phyloP scores from a whole-genome alignment of 2,329 filamentous ascomycete species.

The Ceratocystis cubensis region DNA sequence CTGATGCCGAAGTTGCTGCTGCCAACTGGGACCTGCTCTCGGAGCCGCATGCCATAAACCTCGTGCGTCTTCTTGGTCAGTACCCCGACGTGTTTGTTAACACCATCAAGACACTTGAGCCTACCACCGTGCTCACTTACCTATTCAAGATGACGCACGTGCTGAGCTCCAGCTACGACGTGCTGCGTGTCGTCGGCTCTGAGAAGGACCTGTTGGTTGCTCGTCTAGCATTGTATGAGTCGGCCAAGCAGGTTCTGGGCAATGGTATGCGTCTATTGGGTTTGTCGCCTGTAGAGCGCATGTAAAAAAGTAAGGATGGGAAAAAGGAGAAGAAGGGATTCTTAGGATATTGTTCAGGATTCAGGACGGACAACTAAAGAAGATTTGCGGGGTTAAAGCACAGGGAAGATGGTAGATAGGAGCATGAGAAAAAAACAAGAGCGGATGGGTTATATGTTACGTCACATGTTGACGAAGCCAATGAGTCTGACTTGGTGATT shows the following conservation, averaged over 20 bases:
- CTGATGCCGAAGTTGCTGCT: constrained; percentile 43
- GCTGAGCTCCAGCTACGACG: constrained; percentile 68
- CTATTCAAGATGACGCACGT: constrained; percentile 79
- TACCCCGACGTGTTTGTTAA: constrained; percentile 79
- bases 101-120: constrained; percentile 73
- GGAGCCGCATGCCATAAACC: constrained; percentile 59
- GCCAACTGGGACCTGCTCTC: constrained; percentile 57
- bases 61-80: constrained; percentile 64
- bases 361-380: constrained; percentile 9
- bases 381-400: not conserved
- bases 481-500: too few species aligned
- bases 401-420: not conserved
- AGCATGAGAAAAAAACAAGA: not conserved
- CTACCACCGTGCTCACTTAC: constrained; percentile 46
- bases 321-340: not conserved
- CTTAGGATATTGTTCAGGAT: constrained; percentile 1
- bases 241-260: constrained; percentile 59
- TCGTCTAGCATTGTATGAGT: constrained; percentile 65
- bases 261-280: constrained; percentile 79
- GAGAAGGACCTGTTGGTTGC: constrained; percentile 59
- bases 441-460: not conserved
- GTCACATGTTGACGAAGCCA: not conserved
- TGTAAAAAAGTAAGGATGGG: constrained; percentile 12
- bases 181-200: constrained; percentile 68
- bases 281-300: constrained; percentile 56